Base-by-base conservation (phyloP, 169 alveolate species). In the Sarcocystis neurona region DNA sequence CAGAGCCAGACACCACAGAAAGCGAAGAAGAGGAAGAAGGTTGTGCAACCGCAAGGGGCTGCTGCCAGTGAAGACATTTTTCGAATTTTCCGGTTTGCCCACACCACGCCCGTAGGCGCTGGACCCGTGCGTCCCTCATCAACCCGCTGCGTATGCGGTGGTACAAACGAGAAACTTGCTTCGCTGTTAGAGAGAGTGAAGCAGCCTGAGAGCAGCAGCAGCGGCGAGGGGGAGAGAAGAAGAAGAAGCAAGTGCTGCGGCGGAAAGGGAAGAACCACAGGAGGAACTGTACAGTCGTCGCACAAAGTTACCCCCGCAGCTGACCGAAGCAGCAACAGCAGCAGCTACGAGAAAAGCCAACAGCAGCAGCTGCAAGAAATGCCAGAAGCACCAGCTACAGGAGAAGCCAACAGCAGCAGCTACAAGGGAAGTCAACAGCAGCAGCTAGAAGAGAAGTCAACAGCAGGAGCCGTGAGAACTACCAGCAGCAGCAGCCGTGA, bases 101-200 rank as follows among this genome's bases (percentile, higher is more conserved):
- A 50, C 91, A 87, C 46, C 84, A 87, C 0, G 91, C 91, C 46
- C 88, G 39, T 12, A 87, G 85, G 37, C 91, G 87, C 58, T 37
- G 79, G 60, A 87, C 88, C 27, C 32, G 87, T 32, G 84, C 84
- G 20, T 43, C 20, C 58, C 80, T 32, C 77, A 75, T 75, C 46
- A 87, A 84, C 50, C 50, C 75, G 39, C 78, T 84, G 6, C 91
- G 87, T 41, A 87, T 75, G 63, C 72, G 27, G 66, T 78, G 78
- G 74, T 75, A 87, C 46, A 87, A 60, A 6, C 91, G 87, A 0
- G 75, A 39, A n/a, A 87, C 41, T 84, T 75, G 87, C 48, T 78
- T 75, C 27, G 77, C 88, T 58, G 85, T 78, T 72, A 75, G 48
- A 47, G 74, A 80, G 58, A 78, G 37, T 27, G 30, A n/a, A 10